A percentile compares a stretch with the other conserved stretches of the same genome.
phyloP scores from a whole-genome alignment of 202 grass and related monocot genomes.

The Panicum virgatum region DNA sequence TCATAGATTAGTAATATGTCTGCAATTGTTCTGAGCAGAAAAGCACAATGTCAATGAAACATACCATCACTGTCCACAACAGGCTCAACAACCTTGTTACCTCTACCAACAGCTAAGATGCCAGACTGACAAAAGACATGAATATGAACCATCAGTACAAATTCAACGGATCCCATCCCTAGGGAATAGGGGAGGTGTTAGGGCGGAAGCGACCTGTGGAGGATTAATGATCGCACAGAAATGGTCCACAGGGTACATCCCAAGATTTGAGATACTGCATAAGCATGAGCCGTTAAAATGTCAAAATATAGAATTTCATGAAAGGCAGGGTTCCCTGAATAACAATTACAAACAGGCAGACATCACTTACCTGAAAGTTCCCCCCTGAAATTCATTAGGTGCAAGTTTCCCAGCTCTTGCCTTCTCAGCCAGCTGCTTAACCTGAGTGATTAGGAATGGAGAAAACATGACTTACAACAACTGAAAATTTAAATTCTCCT shows the following conservation, averaged over 20 bases:
- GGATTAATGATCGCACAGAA: constrained; percentile 99
- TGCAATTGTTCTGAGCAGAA: constrained; percentile 27
- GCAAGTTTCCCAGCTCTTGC: constrained; percentile 89
- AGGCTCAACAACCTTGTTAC: constrained; percentile 86
- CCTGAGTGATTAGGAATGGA: constrained; percentile 43
- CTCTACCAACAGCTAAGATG: constrained; percentile 88
- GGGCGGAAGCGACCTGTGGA: constrained; percentile 59
- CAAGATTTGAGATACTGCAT: constrained; percentile 94
- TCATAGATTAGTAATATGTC: constrained; percentile 1
- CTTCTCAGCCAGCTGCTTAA: constrained; percentile 91
- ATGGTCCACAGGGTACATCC: constrained; percentile 94
- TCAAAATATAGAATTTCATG: constrained; percentile 24
- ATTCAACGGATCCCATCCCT: not conserved
- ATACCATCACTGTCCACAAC: constrained; percentile 81
- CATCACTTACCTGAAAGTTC: constrained; percentile 74
- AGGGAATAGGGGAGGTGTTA: not conserved
- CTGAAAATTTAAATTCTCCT: not conserved
- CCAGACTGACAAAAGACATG: constrained; percentile 56
- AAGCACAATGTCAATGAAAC: constrained; percentile 25
- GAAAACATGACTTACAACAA: not conserved
- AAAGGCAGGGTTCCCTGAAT: constrained; percentile 7
- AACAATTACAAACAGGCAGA: constrained; percentile 10
- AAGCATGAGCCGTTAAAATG: constrained; percentile 26
- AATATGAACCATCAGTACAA: constrained; percentile 28
- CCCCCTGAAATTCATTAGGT: constrained; percentile 83